Evolutionary conservation across 495 filamentous ascomycete species (phyloP).

Genomic region (Penicillium lagena): DNA sequence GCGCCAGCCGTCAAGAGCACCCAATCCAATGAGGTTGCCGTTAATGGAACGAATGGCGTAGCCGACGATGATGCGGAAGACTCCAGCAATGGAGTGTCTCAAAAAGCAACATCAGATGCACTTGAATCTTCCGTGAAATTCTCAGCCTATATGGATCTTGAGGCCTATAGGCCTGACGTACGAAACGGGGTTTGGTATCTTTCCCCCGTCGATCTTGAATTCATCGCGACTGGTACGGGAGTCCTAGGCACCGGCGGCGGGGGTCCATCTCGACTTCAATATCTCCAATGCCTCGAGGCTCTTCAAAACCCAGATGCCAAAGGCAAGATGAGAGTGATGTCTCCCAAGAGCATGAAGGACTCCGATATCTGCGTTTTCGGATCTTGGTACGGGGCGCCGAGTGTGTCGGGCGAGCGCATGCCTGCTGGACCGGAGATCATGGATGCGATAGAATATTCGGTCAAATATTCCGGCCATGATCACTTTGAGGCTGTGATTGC

Average conservation of each 20-base stretch:
- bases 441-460: conserved; percentile 18
- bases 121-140: conserved; percentile 1
- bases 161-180: conserved; percentile 44
- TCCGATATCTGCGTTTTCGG: conserved; percentile 14
- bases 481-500: conserved; percentile 24
- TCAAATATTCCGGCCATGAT: conserved; percentile 16
- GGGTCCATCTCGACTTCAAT: conserved; percentile 14
- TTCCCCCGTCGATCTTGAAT: conserved; percentile 16
- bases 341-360: conserved; percentile 8
- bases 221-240: conserved; percentile 18
- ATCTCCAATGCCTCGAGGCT: conserved; percentile 14
- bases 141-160: conserved; percentile 28
- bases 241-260: conserved; percentile 18
- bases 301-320: conserved; percentile 4
- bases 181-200: conserved; percentile 30
- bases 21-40: no score
- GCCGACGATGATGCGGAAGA: conserved; percentile 4
- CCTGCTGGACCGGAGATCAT: conserved; percentile 21
- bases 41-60: not conserved
- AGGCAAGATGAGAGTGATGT: conserved; percentile 15
- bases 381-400: conserved; percentile 20
- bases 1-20: not conserved
- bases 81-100: not conserved
- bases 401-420: conserved; percentile 18
- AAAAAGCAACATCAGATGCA: not conserved